Evolutionary conservation across 345 rosid species (phyloP), one percentile per base, ranked within the genome.

Genomic region (Noccaea bulbosa): DNA sequence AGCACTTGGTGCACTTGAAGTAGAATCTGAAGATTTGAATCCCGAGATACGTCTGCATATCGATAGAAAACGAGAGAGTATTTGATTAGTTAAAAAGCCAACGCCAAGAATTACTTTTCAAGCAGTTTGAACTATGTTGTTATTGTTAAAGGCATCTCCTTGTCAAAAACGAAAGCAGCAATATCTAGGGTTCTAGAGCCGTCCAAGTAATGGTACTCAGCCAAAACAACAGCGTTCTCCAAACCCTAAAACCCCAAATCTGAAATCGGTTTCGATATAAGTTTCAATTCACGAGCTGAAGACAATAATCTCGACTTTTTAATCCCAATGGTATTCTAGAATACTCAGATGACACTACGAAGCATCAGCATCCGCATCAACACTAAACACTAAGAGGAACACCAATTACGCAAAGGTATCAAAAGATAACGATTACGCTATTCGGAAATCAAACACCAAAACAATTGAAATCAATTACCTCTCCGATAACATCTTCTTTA

Each of bases 1-100:
- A 92, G 51, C 98, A 94, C 81, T 62, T 89, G 62, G 98, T 92
- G 78, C 99, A 94, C 66, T 94, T 94, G 78, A 92, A 91, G 77
- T 94, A 94, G 64, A 94, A 94, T 57, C 99, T 81, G 61, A 89
- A 92, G 14, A 88, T 82, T 78, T 89, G 98, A 61, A 91, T 94
- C 38, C 97, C 99, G 34, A 94, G 70, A 78, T 94, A 94, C 0
- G 91, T 91, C 96, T 93, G 88, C 79, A 78, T 9, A 70, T 55
- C 16, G 1, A 46, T 35, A 50, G 11, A 5, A 64, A 47, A 41
- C 6, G 6, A 65, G 11, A 71, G 12, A 49, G 14, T 38, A 27
- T 30, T 45, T 41, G 8, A 45, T 70, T 39, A 69, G 55, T 9
- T 11, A 8, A 40, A 37, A n/a, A 8, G 3, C 30, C 20, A 62